Base-by-base conservation (phyloP, 371 early-diverging fungal genomes). In the Catenaria anguillulae region DNA sequence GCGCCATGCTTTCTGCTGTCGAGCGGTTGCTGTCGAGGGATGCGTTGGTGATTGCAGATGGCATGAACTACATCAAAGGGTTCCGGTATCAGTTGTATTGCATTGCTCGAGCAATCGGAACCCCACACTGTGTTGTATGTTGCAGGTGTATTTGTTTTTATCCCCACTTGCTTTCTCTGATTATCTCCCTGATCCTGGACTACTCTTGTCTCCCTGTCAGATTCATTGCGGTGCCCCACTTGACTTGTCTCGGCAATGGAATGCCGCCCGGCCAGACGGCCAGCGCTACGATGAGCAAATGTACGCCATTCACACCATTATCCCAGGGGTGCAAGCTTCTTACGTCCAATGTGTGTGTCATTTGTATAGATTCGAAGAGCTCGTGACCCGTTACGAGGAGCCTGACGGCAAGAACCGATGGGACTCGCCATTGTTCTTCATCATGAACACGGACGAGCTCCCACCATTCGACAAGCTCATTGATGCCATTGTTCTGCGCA, bases 21-120 rank as follows among this genome's bases (percentile, higher is more conserved):
- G 96, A 95, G 68, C 78, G 97, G 42, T 67, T 76, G 2, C 67
- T 95, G 50, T 79, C 84, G 35, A 82, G 82, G 60, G 87, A 93
- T 24, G 79, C 78, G 56, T 77, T 98, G 60, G 87, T 95, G 21
- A 91, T 98, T 60, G 88, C 83, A 5, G 98, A 98, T 69, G 79
- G 83, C 35, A 73, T 93, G 71, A 98, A 98, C 70, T 93, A 96
- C 73, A 95, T 98, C 71, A 98, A 98, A 74, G 95, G 98, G 2
- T 90, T 88, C 67, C 78, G 98, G 63, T 98, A 97, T 73, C 96
- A 97, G 70, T 79, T 97, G 19, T 93, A 90, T 71, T 93, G 95
- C 70, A 75, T 92, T 23, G 87, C 93, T 0, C 80, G 91, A 46
- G 88, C 87, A 29, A 79, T 90, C 33, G 81, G 87, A 48, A 93